Conservation (phyloP, 2,329 filamentous ascomycete genomes). For the Colletotrichum sp. region DNA sequence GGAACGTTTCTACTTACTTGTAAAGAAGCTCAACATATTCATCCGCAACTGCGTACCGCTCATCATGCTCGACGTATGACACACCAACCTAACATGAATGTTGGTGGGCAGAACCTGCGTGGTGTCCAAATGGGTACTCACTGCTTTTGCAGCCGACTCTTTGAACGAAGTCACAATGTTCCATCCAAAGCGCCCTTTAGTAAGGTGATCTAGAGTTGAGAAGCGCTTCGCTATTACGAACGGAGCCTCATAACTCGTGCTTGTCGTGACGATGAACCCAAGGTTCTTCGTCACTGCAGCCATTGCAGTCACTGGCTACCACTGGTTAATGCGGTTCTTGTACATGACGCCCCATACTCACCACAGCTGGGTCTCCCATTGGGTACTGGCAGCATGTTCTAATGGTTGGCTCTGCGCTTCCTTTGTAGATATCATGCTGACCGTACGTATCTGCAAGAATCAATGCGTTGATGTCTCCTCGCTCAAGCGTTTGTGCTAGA, state of each 20-base stretch:
- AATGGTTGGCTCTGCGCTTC: conserved; percentile 60
- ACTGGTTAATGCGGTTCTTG: neutral
- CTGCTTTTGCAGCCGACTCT: conserved; percentile 49
- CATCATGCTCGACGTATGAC: conserved; percentile 54
- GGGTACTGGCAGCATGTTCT: conserved; percentile 68
- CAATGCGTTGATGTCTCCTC: conserved; percentile 66
- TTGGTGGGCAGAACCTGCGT: neutral
- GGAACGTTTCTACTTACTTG: conserved; percentile 57
- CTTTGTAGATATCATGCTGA: conserved; percentile 62
- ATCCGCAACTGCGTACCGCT: conserved; percentile 64
- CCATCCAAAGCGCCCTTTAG: conserved; percentile 65
- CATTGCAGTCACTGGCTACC: conserved; percentile 50
- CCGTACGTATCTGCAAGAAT: conserved; percentile 64
- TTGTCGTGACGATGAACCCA: conserved; percentile 66
- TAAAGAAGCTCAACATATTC: conserved; percentile 67
- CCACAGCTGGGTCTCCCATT: conserved; percentile 67
- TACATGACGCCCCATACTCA: conserved; percentile 27
- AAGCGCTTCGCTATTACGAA: conserved; percentile 67
- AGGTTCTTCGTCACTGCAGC: conserved; percentile 69
- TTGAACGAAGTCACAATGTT: conserved; percentile 69
- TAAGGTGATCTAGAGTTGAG: conserved; percentile 67
- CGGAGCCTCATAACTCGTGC: conserved; percentile 66
- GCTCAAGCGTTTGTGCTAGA: conserved; percentile 65
- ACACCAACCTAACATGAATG: neutral
- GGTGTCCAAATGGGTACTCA: neutral